These are phyloP conservation scores for Tolypocladium amazonense DNA, from an alignment of 2,329 filamentous ascomycete genomes.

Conservation along the genomic window DNA sequence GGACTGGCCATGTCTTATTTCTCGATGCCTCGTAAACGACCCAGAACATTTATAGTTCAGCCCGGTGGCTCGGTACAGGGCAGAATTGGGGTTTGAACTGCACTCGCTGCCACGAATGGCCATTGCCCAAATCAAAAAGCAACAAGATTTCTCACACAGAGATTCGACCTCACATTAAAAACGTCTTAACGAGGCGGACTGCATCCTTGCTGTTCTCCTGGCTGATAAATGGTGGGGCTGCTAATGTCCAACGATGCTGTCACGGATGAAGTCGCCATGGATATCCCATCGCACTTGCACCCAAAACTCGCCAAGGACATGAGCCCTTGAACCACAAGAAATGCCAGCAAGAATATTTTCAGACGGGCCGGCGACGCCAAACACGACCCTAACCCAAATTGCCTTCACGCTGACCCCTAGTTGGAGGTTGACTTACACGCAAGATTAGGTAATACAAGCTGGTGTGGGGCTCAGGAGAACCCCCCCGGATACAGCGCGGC, in stretches of 20 bases:
- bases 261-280: background rate
- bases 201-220: background rate
- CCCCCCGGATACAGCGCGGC: background rate
- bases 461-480: background rate
- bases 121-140: background rate
- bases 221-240: background rate
- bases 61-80: background rate
- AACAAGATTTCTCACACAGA: background rate
- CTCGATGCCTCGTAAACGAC: background rate
- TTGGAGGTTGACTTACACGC: background rate
- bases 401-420: background rate
- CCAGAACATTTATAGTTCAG: background rate
- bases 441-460: background rate
- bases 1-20: background rate
- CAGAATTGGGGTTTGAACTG: background rate
- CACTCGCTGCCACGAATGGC: background rate
- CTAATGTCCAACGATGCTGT: background rate
- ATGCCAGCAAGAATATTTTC: background rate
- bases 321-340: too few relatives aligned
- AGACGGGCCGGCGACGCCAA: background rate
- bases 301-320: background rate
- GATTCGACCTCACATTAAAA: background rate
- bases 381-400: background rate
- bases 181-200: background rate
- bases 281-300: background rate